These are phyloP conservation scores for Porcisia deanei DNA, from an alignment of 208 protist species.

Conservation along the genomic window DNA sequence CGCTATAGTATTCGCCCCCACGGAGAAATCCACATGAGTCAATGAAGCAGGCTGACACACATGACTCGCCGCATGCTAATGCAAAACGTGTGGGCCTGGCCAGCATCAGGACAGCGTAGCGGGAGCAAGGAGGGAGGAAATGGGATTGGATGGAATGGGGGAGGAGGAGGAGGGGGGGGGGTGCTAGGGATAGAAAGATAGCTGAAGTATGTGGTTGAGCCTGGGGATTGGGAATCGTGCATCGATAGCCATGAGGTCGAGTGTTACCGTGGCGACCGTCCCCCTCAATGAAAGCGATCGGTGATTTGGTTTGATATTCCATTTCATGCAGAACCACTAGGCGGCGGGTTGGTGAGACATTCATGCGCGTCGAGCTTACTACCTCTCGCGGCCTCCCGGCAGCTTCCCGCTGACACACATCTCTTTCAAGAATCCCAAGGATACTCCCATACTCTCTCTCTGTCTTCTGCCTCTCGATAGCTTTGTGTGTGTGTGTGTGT, in stretches of 20 bases:
- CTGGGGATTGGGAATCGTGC: neutral
- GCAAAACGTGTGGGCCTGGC: neutral
- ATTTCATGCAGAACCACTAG: too few species aligned
- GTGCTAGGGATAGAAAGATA: neutral
- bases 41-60: neutral
- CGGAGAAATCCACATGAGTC: neutral
- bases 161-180: neutral
- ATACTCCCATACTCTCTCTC: too few species aligned
- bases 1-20: neutral
- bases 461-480: too few species aligned
- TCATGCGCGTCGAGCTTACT: too few species aligned
- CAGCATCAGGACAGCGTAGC: neutral
- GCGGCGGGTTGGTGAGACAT: neutral
- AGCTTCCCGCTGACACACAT: too few species aligned
- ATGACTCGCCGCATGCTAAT: neutral
- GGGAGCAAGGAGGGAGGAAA: neutral
- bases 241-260: neutral
- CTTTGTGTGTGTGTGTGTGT: too few species aligned
- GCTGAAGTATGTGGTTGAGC: neutral
- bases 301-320: neutral
- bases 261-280: neutral
- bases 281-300: neutral
- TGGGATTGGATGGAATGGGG: neutral
- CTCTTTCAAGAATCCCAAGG: too few species aligned
- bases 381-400: too few species aligned